phyloP scores from a whole-genome alignment of 495 filamentous ascomycete genomes.

The Hyaloscypha hepaticicola region DNA sequence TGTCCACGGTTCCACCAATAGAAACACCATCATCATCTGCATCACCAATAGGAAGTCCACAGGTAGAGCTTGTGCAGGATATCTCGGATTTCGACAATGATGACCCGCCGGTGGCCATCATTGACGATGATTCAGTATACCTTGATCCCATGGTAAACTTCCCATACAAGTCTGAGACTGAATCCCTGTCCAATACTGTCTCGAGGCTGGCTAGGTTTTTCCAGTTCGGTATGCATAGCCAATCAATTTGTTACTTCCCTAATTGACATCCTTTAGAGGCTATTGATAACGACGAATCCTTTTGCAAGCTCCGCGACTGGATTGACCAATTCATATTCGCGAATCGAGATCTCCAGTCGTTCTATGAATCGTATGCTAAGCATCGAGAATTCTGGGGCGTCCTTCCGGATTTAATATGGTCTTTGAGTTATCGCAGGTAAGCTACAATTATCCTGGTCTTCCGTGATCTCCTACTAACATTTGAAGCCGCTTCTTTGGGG shows the following conservation, averaged over 20 bases:
- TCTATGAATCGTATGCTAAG: constrained; percentile 39
- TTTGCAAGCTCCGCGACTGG: constrained; percentile 43
- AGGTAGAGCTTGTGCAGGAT: constrained; percentile 28
- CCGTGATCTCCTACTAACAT: constrained; percentile 8
- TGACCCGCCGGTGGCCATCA: constrained; percentile 27
- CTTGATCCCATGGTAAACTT: constrained; percentile 43
- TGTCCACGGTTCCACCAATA: constrained; percentile 26
- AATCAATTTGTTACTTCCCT: background rate
- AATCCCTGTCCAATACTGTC: constrained; percentile 18
- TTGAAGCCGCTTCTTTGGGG: constrained; percentile 30
- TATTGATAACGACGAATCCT: constrained; percentile 39
- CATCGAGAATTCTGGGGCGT: constrained; percentile 40
- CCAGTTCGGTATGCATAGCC: constrained; percentile 25
- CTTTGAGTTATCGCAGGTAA: constrained; percentile 30
- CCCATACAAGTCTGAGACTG: constrained; percentile 15
- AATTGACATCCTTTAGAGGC: constrained; percentile 33
- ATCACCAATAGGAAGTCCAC: constrained; percentile 37
- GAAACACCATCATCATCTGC: constrained; percentile 38
- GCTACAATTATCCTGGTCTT: background rate
- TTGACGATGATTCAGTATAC: constrained; percentile 36
- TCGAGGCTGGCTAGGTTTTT: constrained; percentile 21
- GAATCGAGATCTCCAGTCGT: constrained; percentile 25
- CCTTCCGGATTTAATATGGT: constrained; percentile 33
- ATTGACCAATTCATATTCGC: constrained; percentile 43
- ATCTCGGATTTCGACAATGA: constrained; percentile 19